Percentiles rank a stretch among this genome's conserved stretches.
phyloP scores from a whole-genome alignment of 2,329 filamentous ascomycete species.

The Beauveria sp. region DNA sequence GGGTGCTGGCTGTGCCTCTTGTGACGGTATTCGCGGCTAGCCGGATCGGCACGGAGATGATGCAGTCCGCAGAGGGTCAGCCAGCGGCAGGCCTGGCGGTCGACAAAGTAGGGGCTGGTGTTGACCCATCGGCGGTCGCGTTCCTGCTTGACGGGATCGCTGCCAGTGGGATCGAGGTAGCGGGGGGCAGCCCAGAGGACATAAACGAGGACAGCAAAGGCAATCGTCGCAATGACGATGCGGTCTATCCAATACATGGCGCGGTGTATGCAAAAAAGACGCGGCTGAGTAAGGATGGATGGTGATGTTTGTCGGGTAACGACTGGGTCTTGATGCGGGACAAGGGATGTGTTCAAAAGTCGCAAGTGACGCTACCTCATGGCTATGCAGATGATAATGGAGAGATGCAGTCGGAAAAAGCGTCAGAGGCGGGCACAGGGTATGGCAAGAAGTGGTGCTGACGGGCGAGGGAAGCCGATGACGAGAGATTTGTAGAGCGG shows the following conservation, averaged over 20 bases:
- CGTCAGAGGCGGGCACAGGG: neutral
- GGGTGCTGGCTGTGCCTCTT: slow-evolving; percentile 21
- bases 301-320: neutral
- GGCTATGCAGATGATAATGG: neutral
- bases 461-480: neutral
- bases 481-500: slow-evolving; percentile 5
- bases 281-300: neutral
- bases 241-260: slow-evolving; percentile 7
- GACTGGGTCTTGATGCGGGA: neutral
- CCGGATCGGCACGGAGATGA: slow-evolving; percentile 59
- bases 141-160: slow-evolving; percentile 50
- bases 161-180: slow-evolving; percentile 56
- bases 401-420: neutral
- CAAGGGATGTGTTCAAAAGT: neutral
- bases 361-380: neutral
- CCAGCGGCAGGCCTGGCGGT: slow-evolving; percentile 72
- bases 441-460: neutral
- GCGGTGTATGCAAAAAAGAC: neutral
- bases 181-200: slow-evolving; percentile 44
- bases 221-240: slow-evolving; percentile 17
- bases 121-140: slow-evolving; percentile 63
- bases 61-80: slow-evolving; percentile 71
- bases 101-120: slow-evolving; percentile 64
- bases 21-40: slow-evolving; percentile 23
- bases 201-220: slow-evolving; percentile 39